phyloP scores from a whole-genome alignment of 2,329 filamentous ascomycete genomes.

The Thielaviopsis populi region DNA sequence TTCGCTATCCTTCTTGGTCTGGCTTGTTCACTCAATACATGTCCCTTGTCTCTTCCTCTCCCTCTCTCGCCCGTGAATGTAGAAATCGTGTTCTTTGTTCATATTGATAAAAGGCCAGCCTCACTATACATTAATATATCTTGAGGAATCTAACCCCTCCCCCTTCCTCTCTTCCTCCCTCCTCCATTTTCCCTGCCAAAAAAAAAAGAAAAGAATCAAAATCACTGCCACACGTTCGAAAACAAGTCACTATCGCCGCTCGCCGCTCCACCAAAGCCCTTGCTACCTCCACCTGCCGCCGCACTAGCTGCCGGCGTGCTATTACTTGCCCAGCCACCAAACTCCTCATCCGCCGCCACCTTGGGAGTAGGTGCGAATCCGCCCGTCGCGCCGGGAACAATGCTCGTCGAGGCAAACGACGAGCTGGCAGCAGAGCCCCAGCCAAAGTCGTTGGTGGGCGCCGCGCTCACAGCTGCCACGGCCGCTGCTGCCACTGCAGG shows the following conservation, averaged over 20 bases:
- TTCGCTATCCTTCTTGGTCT: too few species aligned
- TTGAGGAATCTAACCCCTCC: too few species aligned
- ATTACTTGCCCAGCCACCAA: slow-evolving; percentile 85
- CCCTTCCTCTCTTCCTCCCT: neutral
- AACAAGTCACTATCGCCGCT: slow-evolving; percentile 66
- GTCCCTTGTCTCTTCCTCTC: neutral
- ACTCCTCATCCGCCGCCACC: slow-evolving; percentile 82
- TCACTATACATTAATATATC: neutral
- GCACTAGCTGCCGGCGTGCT: slow-evolving; percentile 28
- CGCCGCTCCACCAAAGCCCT: slow-evolving; percentile 31
- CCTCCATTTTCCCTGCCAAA: neutral
- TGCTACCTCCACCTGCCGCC: slow-evolving; percentile 38
- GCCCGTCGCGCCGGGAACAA: slow-evolving; percentile 46
- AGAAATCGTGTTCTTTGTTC: slow-evolving; percentile 5
- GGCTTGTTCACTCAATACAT: neutral
- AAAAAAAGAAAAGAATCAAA: neutral
- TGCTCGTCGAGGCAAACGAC: slow-evolving; percentile 43
- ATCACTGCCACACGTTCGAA: slow-evolving; percentile 83
- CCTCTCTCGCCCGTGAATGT: neutral
- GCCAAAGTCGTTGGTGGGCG: slow-evolving; percentile 43
- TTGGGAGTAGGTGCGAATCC: slow-evolving; percentile 51
- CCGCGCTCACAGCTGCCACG: slow-evolving; percentile 20
- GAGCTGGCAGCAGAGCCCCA: slow-evolving; percentile 33
- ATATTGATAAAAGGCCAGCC: slow-evolving; percentile 12
- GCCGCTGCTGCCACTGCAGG: slow-evolving; percentile 32